Evolutionary conservation across 2,329 filamentous ascomycete genomes (phyloP).

Genomic region (Stemphylium vesicarium): DNA sequence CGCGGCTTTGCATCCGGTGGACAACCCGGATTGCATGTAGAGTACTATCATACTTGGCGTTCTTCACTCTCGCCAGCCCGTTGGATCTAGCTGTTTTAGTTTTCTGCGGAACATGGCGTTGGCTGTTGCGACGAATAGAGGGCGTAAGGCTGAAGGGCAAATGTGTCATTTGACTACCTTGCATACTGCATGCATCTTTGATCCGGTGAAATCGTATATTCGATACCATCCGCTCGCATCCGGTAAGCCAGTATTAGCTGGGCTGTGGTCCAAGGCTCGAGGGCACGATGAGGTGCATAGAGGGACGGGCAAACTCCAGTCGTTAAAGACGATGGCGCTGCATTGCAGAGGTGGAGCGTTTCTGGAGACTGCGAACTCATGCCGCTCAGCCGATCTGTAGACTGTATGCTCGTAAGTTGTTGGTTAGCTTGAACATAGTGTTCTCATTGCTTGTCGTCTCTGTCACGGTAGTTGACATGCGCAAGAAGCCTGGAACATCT

Average conservation of each 20-base stretch:
- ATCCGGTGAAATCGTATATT: slow-evolving; percentile 24
- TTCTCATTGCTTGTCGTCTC: not conserved
- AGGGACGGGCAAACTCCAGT: slow-evolving; percentile 8
- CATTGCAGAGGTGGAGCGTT: slow-evolving; percentile 15
- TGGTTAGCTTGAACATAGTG: not conserved
- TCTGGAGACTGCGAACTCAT: slow-evolving; percentile 20
- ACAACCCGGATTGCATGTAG: not conserved
- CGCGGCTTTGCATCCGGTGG: not conserved
- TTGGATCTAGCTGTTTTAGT: not conserved
- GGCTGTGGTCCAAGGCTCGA: slow-evolving; percentile 2
- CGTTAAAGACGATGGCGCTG: slow-evolving; percentile 2
- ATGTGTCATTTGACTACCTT: slow-evolving; percentile 11
- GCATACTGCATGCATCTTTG: slow-evolving; percentile 13
- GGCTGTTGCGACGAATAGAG: slow-evolving; percentile 4
- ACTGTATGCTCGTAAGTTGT: not conserved
- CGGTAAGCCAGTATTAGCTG: slow-evolving; percentile 14
- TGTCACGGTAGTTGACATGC: not conserved
- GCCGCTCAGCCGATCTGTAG: slow-evolving; percentile 14
- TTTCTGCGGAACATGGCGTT: not conserved
- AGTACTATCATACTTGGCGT: not conserved
- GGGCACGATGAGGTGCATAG: slow-evolving; percentile 14
- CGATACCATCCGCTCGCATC: not conserved
- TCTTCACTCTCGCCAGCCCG: not conserved
- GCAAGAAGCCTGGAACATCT: not conserved
- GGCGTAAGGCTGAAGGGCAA: slow-evolving; percentile 19